Conservation (phyloP, 2,329 filamentous ascomycete genomes). For the Microdochium bolleyi region DNA sequence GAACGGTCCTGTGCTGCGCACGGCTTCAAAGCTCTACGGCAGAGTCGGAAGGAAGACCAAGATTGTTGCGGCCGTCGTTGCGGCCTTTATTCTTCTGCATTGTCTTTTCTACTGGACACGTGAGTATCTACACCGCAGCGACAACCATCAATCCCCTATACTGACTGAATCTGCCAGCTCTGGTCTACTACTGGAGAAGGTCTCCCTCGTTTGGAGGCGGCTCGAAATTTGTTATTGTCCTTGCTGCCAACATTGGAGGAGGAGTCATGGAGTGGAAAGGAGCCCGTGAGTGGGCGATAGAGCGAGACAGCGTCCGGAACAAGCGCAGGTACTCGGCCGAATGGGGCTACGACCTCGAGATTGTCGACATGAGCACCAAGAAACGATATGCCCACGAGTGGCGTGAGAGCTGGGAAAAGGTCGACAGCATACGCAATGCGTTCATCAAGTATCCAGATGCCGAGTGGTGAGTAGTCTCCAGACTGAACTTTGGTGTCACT, state of each 20-base stretch:
- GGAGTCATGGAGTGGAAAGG: slow-evolving; percentile 99
- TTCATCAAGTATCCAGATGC: slow-evolving; percentile 92
- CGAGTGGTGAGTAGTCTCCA: slow-evolving; percentile 69
- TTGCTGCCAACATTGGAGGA: slow-evolving; percentile 88
- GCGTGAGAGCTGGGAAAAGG: slow-evolving; percentile 99
- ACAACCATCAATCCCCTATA: too few relatives aligned
- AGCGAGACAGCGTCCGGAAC: slow-evolving; percentile 91
- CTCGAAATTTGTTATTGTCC: slow-evolving; percentile 84
- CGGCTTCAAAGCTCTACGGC: slow-evolving; percentile 34
- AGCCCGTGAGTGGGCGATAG: slow-evolving; percentile 93
- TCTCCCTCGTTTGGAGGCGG: slow-evolving; percentile 71
- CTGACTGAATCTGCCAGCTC: slow-evolving; percentile 29
- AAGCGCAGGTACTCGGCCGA: slow-evolving; percentile 79
- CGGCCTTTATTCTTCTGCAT: slow-evolving; percentile 52
- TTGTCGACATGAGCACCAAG: slow-evolving; percentile 98
- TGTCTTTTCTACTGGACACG: slow-evolving; percentile 65
- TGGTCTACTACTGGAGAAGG: slow-evolving; percentile 60
- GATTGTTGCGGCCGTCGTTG: slow-evolving; percentile 49
- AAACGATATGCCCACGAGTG: slow-evolving; percentile 98
- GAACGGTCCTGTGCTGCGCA: slow-evolving; percentile 37
- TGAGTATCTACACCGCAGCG: slow-evolving; percentile 37
- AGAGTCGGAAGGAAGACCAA: slow-evolving; percentile 59
- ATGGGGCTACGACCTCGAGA: slow-evolving; percentile 94
- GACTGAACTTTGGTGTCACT: neutral
- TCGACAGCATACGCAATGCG: slow-evolving; percentile 81